Evolutionary conservation across 768 basidiomycete species (phyloP).

Genomic region (Amanita jacksonii): DNA sequence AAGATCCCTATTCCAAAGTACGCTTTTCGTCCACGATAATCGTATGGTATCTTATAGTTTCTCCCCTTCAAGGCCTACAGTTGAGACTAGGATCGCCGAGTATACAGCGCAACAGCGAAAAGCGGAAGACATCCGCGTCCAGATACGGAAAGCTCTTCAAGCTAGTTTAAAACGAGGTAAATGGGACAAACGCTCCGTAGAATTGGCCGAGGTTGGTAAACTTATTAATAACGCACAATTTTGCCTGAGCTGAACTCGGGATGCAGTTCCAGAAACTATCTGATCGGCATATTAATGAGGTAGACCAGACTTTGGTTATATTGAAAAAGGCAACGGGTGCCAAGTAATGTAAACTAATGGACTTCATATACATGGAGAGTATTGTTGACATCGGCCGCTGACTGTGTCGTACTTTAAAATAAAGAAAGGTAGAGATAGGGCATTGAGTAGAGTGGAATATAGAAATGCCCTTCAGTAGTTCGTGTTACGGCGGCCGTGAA

Average conservation of each 20-base stretch:
- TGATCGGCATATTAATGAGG: conserved; percentile 50
- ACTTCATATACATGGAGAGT: not conserved
- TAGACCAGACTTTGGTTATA: conserved; percentile 55
- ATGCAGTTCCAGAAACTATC: conserved; percentile 66
- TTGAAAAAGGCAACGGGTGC: conserved; percentile 49
- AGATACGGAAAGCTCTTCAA: conserved; percentile 65
- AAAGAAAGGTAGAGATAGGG: not conserved
- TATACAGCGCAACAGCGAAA: conserved; percentile 47
- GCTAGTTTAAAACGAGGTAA: conserved; percentile 59
- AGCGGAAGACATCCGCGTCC: conserved; percentile 68
- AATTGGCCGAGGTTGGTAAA: conserved; percentile 53
- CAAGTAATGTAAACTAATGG: conserved; percentile 16
- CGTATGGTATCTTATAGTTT: not conserved
- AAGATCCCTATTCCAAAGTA: conserved; percentile 78
- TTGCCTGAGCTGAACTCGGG: not conserved
- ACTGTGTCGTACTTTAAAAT: not conserved
- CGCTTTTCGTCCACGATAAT: not conserved
- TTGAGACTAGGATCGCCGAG: conserved; percentile 56
- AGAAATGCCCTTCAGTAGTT: not conserved
- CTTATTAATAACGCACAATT: not conserved
- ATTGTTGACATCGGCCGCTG: not conserved
- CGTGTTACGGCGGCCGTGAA: conserved; percentile 19
- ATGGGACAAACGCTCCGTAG: conserved; percentile 58
- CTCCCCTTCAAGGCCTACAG: conserved; percentile 48
- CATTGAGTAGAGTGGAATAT: too few relatives aligned